Evolutionary conservation across 441 rosid species (phyloP).

Genomic region (California macrophylla): DNA sequence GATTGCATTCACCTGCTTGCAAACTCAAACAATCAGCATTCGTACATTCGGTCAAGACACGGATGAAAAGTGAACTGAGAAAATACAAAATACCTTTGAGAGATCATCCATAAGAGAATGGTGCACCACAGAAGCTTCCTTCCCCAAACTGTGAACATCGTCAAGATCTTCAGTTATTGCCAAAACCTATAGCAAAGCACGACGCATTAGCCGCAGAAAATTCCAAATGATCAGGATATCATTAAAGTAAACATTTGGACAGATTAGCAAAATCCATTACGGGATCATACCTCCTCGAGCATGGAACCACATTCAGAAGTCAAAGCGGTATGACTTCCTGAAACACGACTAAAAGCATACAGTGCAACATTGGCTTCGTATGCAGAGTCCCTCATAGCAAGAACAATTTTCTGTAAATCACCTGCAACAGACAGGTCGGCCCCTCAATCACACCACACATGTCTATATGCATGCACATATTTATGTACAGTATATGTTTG

Average conservation of each 20-base stretch:
- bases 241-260: background rate
- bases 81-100: constrained; percentile 48
- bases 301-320: constrained; percentile 93
- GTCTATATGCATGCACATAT: background rate
- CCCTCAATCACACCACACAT: background rate
- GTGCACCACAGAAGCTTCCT: constrained; percentile 72
- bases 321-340: constrained; percentile 82
- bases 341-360: constrained; percentile 64
- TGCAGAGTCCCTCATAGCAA: constrained; percentile 86
- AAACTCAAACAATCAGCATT: constrained; percentile 19
- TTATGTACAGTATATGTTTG: background rate
- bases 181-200: constrained; percentile 52
- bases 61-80: constrained; percentile 4
- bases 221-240: background rate
- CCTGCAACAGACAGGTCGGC: constrained; percentile 31
- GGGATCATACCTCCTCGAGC: constrained; percentile 79
- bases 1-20: constrained; percentile 61
- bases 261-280: background rate
- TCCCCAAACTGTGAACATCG: constrained; percentile 79
- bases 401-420: constrained; percentile 70
- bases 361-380: constrained; percentile 71
- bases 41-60: constrained; percentile 10
- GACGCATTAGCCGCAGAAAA: constrained; percentile 20
- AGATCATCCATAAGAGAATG: constrained; percentile 71
- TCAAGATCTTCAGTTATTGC: constrained; percentile 86